Base-by-base conservation (phyloP, 148 eudicot species). In the Diospyros lotus region DNA sequence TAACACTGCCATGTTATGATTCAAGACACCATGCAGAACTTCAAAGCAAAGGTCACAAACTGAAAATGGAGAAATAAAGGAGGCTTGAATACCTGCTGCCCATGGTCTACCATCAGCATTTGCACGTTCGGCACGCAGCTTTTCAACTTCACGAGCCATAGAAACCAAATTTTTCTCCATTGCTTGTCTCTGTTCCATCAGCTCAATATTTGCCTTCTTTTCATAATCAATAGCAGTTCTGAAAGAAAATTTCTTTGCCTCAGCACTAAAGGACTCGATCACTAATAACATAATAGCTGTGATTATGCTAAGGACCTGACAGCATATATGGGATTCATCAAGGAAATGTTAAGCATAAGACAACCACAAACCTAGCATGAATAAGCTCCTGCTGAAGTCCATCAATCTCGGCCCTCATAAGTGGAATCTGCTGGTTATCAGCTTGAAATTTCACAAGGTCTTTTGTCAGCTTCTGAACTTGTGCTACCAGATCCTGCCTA, bases 71-170 rank as follows among this genome's bases (percentile, higher is more conserved):
- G 52, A 9, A 4, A 18, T 42, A 72, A 12, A 38, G 9, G 58
- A 7, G 41, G 61, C 28, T 52, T n/a, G 77, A 64, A 72, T 84
- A 95, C 99, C 97, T 80, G 91, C 75, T 76, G 78, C 76, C 98
- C 96, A 92, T 68, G 89, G 80, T 82, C 97, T 85, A 66, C 72
- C 82, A 79, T 81, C 87, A 67, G 87, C 78, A 84, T 75, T 86
- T 42, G 89, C 66, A 75, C 85, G 87, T 78, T 90, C 93, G 52
- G 94, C 92, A 66, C 92, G 91, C 59, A 95, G 84, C 85, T 92
- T 95, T 82, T 95, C 99, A 75, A 88, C 89, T 82, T 95, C 99
- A 67, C 97, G 94, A 64, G 97, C 96, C 97, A 92, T 91, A 45
- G 90, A 87, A 60, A 95, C 83, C 90, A 95, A 71, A 79, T 89